Percentiles rank a stretch among this genome's conserved stretches.
phyloP scores from a whole-genome alignment of 1,284 basidiomycete species.

The Cryptococcus neoformans region DNA sequence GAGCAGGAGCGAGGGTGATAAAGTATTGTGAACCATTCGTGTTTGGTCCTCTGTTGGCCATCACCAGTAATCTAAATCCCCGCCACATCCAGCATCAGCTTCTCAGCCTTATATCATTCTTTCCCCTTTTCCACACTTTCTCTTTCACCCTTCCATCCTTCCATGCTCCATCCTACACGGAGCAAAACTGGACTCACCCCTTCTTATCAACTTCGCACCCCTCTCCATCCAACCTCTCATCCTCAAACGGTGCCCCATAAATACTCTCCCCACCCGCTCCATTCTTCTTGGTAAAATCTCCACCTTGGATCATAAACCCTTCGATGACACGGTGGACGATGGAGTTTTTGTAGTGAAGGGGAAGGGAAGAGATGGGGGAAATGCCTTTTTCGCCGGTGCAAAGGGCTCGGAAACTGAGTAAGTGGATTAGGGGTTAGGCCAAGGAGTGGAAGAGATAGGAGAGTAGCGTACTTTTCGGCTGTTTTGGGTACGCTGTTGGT shows the following conservation, averaged over 20 bases:
- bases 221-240: constrained; percentile 44
- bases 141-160: not conserved
- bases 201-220: constrained; percentile 45
- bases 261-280: constrained; percentile 55
- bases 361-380: constrained; percentile 60
- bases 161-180: not conserved
- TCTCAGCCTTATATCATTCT: not conserved
- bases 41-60: constrained; percentile 62
- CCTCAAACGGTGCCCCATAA: constrained; percentile 46
- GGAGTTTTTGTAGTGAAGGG: constrained; percentile 77
- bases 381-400: constrained; percentile 83
- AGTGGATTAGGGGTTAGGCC: no score
- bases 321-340: constrained; percentile 76
- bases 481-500: constrained; percentile 66
- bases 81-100: not conserved
- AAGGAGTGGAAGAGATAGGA: not conserved
- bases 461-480: constrained; percentile 67
- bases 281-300: constrained; percentile 58
- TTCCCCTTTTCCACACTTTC: not conserved
- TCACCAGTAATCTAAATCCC: constrained; percentile 52
- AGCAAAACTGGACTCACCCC: constrained; percentile 35
- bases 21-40: constrained; percentile 58
- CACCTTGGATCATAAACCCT: constrained; percentile 85
- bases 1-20: constrained; percentile 40
- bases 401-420: constrained; percentile 67